Conservation (phyloP, 2,329 filamentous ascomycete genomes). For the Diaporthe humulicola region DNA sequence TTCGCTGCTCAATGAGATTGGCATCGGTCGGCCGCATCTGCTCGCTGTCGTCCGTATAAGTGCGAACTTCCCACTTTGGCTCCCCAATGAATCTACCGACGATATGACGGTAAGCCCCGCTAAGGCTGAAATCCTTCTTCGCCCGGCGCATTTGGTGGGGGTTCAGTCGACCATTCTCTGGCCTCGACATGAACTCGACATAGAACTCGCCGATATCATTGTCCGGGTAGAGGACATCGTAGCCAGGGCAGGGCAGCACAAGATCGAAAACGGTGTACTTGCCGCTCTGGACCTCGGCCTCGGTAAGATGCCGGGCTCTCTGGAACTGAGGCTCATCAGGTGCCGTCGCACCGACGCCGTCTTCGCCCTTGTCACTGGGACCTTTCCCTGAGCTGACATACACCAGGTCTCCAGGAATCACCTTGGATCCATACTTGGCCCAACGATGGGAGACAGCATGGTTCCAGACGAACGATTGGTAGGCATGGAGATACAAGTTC, state of each 20-base stretch:
- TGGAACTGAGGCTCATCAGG: conserved; percentile 59
- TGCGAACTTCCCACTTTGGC: conserved; percentile 76
- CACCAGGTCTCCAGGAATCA: conserved; percentile 89
- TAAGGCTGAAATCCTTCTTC: conserved; percentile 89
- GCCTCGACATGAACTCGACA: conserved; percentile 84
- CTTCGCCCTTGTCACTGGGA: conserved; percentile 63
- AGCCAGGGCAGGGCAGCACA: conserved; percentile 93
- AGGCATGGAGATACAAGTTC: conserved; percentile 96
- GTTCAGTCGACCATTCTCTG: conserved; percentile 82
- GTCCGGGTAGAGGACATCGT: conserved; percentile 85
- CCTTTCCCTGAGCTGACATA: conserved; percentile 60
- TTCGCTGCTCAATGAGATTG: conserved; percentile 70
- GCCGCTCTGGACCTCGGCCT: conserved; percentile 82
- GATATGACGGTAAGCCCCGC: conserved; percentile 88
- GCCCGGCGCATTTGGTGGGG: conserved; percentile 88
- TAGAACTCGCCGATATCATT: conserved; percentile 91
- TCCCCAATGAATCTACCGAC: conserved; percentile 77
- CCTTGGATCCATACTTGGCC: conserved; percentile 77
- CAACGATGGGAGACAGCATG: conserved; percentile 84
- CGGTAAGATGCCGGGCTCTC: conserved; percentile 78
- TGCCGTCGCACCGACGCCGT: conserved; percentile 70
- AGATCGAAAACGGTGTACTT: conserved; percentile 87
- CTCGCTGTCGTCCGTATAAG: conserved; percentile 78
- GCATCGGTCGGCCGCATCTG: conserved; percentile 93
- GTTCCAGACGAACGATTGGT: conserved; percentile 97